Percentiles rank a stretch among this genome's conserved stretches.
Conservation (phyloP, 257 asterid genomes). For the Ballota nigra region DNA sequence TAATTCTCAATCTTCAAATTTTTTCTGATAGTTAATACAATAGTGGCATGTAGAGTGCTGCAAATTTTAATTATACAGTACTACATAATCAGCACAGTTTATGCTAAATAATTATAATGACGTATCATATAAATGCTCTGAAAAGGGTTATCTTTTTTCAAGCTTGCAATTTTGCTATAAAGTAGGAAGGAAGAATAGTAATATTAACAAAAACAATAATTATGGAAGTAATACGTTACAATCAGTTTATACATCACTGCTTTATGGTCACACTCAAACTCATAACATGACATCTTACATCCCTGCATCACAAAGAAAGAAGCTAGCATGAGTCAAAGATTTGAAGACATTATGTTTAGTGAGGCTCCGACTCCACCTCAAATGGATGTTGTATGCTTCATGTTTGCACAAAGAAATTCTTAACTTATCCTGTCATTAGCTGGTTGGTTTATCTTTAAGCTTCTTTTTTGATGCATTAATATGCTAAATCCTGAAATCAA, state of each 20-base stretch:
- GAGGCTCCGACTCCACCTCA: no score
- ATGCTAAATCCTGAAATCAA: not conserved
- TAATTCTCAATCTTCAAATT: not conserved
- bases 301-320: no score
- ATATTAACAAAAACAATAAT: not conserved
- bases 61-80: not conserved
- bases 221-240: not conserved
- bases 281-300: no score
- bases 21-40: not conserved
- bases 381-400: no score
- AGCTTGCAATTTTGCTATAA: not conserved
- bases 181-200: not conserved
- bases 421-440: no score
- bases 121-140: not conserved
- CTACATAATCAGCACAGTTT: not conserved
- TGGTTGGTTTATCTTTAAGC: not conserved
- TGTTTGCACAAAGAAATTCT: no score
- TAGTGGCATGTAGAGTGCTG: not conserved
- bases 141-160: not conserved
- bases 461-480: not conserved
- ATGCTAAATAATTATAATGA: not conserved
- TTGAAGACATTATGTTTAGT: no score
- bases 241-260: slow-evolving; percentile 5
- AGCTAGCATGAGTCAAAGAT: no score
- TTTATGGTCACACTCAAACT: not conserved